Base-by-base conservation (phyloP, 768 basidiomycete genomes). In the Lyophyllum decastes region DNA sequence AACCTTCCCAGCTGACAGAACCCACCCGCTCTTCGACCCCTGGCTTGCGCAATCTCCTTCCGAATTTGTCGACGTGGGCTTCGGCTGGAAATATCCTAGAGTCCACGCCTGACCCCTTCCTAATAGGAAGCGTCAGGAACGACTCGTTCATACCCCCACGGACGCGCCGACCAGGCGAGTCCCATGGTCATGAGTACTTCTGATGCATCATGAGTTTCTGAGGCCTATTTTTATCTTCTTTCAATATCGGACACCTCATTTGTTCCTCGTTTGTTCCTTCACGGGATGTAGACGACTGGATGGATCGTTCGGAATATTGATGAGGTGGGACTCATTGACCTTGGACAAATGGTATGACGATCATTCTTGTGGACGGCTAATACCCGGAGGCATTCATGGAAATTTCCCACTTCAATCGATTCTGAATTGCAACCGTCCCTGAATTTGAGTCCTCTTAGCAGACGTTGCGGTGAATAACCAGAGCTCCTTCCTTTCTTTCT, bases 121-220 rank as follows among this genome's bases (percentile, higher is more conserved):
- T 73, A 47, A 68, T 67, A 11, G 68, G 70, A n/a, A 78, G 74
- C 57, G 54, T 72, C 38, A 62, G 73, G 48, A 76, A 77, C 33
- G 73, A 76, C 50, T 65, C 71, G n/a, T 72, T 67, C 47, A 58
- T 72, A 46, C 45, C 51, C 46, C 66, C 66, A 24, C 67, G 69
- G 30, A 57, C 62, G 33, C 55, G 53, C 16, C 64, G 62, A 34
- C 43, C 57, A 41, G 56, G 66, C 22, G 66, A 66, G 45, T 47
- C 60, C 24, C 68, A 66, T 64, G 45, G 53, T 35, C 58, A 64
- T 25, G 71, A 73, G 44, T 69, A 64, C 59, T 70, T 69, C 55
- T 72, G 62, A 68, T 25, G 8, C 27, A 34, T 22, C 12, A 21
- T 17, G 49, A 16, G 2, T 33, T 10, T 10, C 1, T 19, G 35